These are phyloP conservation scores for Ustilago xerochloae DNA, from an alignment of 1,284 basidiomycete species.

Conservation along the genomic window DNA sequence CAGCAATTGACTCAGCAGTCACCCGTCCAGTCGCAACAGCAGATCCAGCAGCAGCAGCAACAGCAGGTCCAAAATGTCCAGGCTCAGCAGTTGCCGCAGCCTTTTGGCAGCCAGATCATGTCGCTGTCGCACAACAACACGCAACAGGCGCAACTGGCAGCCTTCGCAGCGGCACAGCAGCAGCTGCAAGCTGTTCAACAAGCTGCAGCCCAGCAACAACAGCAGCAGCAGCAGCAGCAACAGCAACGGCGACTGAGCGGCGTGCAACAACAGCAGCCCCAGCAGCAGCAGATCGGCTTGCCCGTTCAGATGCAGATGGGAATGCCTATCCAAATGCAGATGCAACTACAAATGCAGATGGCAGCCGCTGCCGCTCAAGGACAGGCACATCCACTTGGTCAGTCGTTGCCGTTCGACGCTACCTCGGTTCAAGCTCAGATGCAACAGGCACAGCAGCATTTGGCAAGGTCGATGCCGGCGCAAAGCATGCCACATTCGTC, in stretches of 20 bases:
- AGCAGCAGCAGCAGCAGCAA: conserved; percentile 32
- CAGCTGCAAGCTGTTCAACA: conserved; percentile 44
- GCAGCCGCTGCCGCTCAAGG: conserved; percentile 48
- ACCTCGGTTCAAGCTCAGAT: conserved; percentile 45
- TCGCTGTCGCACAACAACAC: conserved; percentile 36
- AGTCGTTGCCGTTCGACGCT: conserved; percentile 46
- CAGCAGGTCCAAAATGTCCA: conserved; percentile 14
- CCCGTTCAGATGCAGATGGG: conserved; percentile 46
- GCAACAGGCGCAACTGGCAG: conserved; percentile 46
- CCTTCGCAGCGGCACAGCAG: conserved; percentile 48
- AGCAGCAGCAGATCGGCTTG: conserved; percentile 49
- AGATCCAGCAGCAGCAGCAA: conserved; percentile 43
- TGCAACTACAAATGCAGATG: conserved; percentile 55
- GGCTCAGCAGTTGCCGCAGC: conserved; percentile 34
- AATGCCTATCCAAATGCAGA: conserved; percentile 47
- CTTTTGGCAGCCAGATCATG: conserved; percentile 43
- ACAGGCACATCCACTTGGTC: conserved; percentile 33
- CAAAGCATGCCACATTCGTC: conserved; percentile 45
- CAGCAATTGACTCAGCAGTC: conserved; percentile 28
- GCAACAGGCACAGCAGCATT: conserved; percentile 40
- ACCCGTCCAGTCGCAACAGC: conserved; percentile 28
- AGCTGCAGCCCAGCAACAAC: conserved; percentile 31
- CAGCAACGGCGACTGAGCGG: conserved; percentile 32
- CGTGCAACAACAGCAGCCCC: conserved; percentile 33
- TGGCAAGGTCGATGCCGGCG: conserved; percentile 37